Base-by-base conservation (phyloP, 768 basidiomycete genomes). In the Boletus fagicola region DNA sequence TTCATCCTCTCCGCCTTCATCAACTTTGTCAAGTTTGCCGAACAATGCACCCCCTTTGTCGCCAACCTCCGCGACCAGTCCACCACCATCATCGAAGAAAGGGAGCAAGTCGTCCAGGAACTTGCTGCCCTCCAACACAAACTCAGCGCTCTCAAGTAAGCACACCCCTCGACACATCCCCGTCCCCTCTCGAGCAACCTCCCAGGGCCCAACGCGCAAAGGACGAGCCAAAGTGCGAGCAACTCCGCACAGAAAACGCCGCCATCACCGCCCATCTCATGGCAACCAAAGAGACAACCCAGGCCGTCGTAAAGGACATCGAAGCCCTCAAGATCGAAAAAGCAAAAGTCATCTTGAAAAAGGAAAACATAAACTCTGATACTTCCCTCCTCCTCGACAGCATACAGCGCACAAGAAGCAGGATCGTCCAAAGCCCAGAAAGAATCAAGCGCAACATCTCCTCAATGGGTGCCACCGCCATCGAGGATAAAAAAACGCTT, bases 351-450 rank as follows among this genome's bases (percentile, higher is more conserved):
- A 74, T 86, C 26, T 77, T 86, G 58, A 84, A 84, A 56, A 90
- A 86, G 85, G 86, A 90, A 75, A 77, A 72, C 56, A 75, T 90
- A 28, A 83, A 82, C 58, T 76, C 76, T 2, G 87, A 92, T 49
- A 78, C 86, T 11, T 75, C 81, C 8, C 77, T 79, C 44, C 74
- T 86, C 24, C 75, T 80, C 42, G 86, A 90, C 55, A 76, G 78
- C 45, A 85, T 91, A 60, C 73, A 75, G 13, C 83, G 86, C 43
- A 85, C 85, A 0, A 80, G 84, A 49, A 77, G 84, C 30, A 84
- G 93, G 28, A 88, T 97, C 60, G 93, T 97, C 4, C 91, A 94
- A 69, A 94, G 92, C 0, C 94, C 94, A 0, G 94, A 96, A 47
- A 82, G 94, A 45, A 88, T 96, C 62, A 90, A 87, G 68, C 83